These are phyloP conservation scores for Alternaria sp. DNA, from an alignment of 2,329 filamentous ascomycete genomes.

Conservation along the genomic window DNA sequence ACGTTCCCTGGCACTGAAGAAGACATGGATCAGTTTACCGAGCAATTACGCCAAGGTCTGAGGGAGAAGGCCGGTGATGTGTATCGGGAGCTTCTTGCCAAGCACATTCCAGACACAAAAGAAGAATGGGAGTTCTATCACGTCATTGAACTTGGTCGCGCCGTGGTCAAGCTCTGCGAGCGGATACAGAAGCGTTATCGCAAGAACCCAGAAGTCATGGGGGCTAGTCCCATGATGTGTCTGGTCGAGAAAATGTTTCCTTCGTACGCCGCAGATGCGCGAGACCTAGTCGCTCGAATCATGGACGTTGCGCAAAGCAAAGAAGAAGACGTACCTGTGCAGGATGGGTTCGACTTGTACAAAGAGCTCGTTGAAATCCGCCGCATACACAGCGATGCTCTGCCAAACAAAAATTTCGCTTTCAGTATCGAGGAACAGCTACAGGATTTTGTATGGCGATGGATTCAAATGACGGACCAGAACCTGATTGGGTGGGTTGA, in stretches of 20 bases:
- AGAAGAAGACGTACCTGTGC: constrained; percentile 79
- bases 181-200: constrained; percentile 92
- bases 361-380: constrained; percentile 87
- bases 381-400: constrained; percentile 76
- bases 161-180: constrained; percentile 84
- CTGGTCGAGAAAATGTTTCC: constrained; percentile 86
- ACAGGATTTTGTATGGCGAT: constrained; percentile 94
- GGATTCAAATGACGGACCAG: constrained; percentile 82
- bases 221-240: constrained; percentile 72
- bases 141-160: constrained; percentile 87
- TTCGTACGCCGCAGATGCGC: constrained; percentile 87
- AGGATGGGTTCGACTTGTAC: constrained; percentile 96
- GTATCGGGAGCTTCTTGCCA: constrained; percentile 81
- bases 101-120: constrained; percentile 80
- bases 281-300: constrained; percentile 84
- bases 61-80: constrained; percentile 77
- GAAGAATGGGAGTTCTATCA: constrained; percentile 91
- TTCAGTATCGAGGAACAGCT: constrained; percentile 89
- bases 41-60: constrained; percentile 76
- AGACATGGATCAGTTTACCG: constrained; percentile 75
- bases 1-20: constrained; percentile 76
- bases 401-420: constrained; percentile 77
- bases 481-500: constrained; percentile 87
- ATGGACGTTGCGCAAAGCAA: constrained; percentile 75
- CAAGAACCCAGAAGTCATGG: constrained; percentile 88